A percentile compares a stretch with the other conserved stretches of the same genome.
phyloP scores from a whole-genome alignment of 768 basidiomycete genomes.

The Xanthoconium stramineum region DNA sequence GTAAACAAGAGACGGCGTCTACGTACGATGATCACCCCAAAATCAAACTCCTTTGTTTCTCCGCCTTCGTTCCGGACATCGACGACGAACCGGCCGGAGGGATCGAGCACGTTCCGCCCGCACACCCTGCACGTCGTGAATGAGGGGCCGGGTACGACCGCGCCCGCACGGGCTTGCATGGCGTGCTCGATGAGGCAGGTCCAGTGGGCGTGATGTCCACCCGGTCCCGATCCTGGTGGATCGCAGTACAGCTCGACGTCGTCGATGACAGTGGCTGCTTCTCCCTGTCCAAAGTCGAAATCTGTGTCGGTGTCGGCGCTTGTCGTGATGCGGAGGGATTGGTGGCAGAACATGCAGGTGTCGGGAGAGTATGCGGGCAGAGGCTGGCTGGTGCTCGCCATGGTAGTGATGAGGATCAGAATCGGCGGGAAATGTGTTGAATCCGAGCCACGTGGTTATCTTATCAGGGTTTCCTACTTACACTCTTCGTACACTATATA shows the following conservation, averaged over 20 bases:
- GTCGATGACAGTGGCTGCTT: constrained; percentile 15
- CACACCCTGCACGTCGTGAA: constrained; percentile 17
- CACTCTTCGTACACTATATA: too few species aligned
- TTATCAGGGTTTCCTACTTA: not conserved
- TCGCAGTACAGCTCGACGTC: constrained; percentile 26
- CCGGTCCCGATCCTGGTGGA: constrained; percentile 17
- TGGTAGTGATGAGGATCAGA: not conserved
- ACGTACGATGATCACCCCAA: constrained; percentile 27
- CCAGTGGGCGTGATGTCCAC: constrained; percentile 28
- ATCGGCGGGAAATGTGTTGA: too few species aligned
- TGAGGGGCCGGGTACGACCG: not conserved
- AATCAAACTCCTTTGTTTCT: constrained; percentile 24
- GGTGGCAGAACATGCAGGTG: constrained; percentile 24
- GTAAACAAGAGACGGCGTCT: not conserved
- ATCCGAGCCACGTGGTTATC: constrained; percentile 6
- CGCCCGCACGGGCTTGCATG: not conserved
- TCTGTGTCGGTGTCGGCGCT: constrained; percentile 4
- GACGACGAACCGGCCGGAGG: constrained; percentile 20
- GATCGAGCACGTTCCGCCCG: constrained; percentile 13
- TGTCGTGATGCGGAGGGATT: constrained; percentile 13
- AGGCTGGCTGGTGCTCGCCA: constrained; percentile 4
- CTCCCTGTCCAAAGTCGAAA: not conserved
- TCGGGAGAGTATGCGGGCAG: constrained; percentile 18
- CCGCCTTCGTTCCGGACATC: constrained; percentile 28
- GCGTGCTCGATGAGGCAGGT: constrained; percentile 25